Base-by-base conservation (phyloP, 345 rosid species). In the Tarenaya hassleriana region DNA sequence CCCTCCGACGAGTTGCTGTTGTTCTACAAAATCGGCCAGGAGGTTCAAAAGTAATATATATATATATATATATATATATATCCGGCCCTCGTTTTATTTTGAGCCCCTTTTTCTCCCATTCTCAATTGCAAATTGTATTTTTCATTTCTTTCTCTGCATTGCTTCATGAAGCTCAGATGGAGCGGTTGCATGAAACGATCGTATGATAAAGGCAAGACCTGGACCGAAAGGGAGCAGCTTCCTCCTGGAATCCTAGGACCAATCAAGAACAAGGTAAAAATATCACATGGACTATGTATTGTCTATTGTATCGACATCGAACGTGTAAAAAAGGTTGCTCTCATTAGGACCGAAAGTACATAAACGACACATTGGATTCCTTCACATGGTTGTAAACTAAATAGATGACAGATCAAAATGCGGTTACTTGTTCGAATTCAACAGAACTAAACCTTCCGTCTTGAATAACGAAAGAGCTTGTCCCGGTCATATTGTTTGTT, bases 151-250 rank as follows among this genome's bases (percentile, higher is more conserved):
- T 29, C 34, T 56, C 31, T 29, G 9, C 27, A 18, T 60, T 47
- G 41, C 38, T 34, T 48, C 15, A 34, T 49, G 19, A 53, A 55
- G 21, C 51, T 57, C 43, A 91, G 98, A 67, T 91, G 98, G 98
- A 87, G 90, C 1, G 98, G 98, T 62, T 84, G 90, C 78, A 70
- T 91, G 84, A 91, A 84, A 73, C 79, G 84, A 39, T 91, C 98
- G 5, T 73, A 70, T 55, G 95, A 91, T 50, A 75, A 79, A 46
- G 98, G 98, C 49, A 60, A 57, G 33, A 81, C 86, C 8, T 84
- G 95, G 98, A 70, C 69, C 34, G 58, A 61, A 16, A 76, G 94
- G 72, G 94, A 87, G 68, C 96, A 87, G 64, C 95, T 87, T 62
- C 96, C 96, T 46, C 88, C 94, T 2, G 90, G 96, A 50, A 84